Evolutionary conservation across 2,329 filamentous ascomycete genomes (phyloP), one percentile per base, ranked within the genome.

Genomic region (Stachybotrys echinatus): DNA sequence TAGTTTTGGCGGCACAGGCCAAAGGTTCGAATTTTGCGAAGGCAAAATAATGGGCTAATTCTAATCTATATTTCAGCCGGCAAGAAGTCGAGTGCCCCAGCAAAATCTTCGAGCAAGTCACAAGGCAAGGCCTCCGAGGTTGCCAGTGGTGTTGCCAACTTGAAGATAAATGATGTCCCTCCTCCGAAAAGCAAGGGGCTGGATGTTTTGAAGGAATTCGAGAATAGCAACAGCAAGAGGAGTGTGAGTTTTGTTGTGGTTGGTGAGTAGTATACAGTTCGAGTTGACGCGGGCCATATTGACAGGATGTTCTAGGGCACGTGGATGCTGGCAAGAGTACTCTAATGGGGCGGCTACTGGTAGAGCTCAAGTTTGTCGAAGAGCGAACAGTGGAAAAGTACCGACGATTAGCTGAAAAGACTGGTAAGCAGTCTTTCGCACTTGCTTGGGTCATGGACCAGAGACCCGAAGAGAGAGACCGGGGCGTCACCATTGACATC

Each of bases 301-400:
- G 27, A 34, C 27, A 5, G 14, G 27, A 65, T 50, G 56, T 54
- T 4, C 50, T 64, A 90, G 91, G 94, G 14, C 94, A 99, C 65
- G 94, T 99, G 49, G 94, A 99, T 67, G 92, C 95, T 48, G 94
- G 94, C 48, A 99, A 99, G 70, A 96, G 91, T 65, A 99, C 94
- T 6, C 78, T 99, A 37, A 97, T 99, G 92, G 94, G 92, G 1
- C 84, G 94, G n/a, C 70, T 99, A 23, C 74, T 99, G 5, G 84
- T 92, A 40, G 94, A 99, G 59, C 79, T 96, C 39, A 88, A 92
- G 52, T 88, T 92, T 22, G 84, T 99, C 6, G 89, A 96, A 57
- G 84, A 95, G 63, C 79, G 92, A 52, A 92, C 92, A 0, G 79
- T 99, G 52, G 90, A 96, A 50, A 92, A 88, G 65, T 92, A 95